Percentiles rank a stretch among this genome's conserved stretches.
These are phyloP conservation scores for Lachnellula hyalina DNA, from an alignment of 2,329 filamentous ascomycete genomes.

Conservation along the genomic window DNA sequence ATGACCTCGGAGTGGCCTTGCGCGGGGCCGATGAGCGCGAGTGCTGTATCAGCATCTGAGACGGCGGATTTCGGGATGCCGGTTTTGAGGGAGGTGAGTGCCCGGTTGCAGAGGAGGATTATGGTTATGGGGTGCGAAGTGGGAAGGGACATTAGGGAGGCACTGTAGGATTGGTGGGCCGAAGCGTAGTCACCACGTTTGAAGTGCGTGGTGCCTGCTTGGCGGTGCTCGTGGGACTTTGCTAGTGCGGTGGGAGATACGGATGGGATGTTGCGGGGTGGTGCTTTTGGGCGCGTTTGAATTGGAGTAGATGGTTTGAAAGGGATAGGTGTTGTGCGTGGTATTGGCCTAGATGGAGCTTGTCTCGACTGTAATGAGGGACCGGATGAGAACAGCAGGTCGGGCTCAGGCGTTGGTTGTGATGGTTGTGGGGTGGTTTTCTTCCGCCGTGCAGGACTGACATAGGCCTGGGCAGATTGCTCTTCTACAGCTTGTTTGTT, in stretches of 20 bases:
- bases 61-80: conserved; percentile 87
- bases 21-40: conserved; percentile 72
- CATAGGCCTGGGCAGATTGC: conserved; percentile 74
- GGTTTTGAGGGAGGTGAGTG: conserved; percentile 83
- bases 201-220: conserved; percentile 80
- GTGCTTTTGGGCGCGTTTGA: conserved; percentile 40
- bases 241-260: conserved; percentile 66
- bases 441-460: conserved; percentile 79
- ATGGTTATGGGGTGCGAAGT: conserved; percentile 76
- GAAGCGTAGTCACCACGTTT: conserved; percentile 89
- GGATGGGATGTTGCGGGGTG: conserved; percentile 50
- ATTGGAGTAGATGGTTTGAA: conserved; percentile 41
- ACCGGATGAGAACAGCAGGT: conserved; percentile 54
- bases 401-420: conserved; percentile 44
- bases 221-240: conserved; percentile 71
- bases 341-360: conserved; percentile 29
- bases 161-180: conserved; percentile 77
- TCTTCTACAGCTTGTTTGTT: conserved; percentile 72
- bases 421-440: conserved; percentile 44
- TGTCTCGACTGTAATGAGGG: conserved; percentile 28
- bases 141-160: conserved; percentile 70
- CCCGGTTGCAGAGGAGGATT: conserved; percentile 85
- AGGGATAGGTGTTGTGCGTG: conserved; percentile 36
- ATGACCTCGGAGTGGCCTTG: conserved; percentile 79
- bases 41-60: conserved; percentile 73